These are phyloP conservation scores for Groenewaldozyma sp. DNA, from an alignment of 1,139 yeast genomes.

Conservation along the genomic window DNA sequence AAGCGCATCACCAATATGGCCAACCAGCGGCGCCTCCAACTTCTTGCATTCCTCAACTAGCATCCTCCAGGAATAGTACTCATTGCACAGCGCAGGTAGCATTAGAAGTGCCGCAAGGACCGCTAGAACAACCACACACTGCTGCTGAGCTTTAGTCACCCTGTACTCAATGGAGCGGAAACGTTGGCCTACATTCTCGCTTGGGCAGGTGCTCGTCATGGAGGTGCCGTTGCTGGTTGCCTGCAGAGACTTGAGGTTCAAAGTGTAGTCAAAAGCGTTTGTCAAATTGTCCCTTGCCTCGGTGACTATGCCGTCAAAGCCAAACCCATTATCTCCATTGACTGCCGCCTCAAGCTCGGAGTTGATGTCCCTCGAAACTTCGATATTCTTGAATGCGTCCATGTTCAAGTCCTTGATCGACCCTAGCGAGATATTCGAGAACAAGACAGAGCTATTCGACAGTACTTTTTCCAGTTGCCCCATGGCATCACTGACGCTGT, in stretches of 20 bases:
- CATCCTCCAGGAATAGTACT: not conserved
- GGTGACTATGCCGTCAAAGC: not conserved
- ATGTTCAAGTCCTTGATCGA: conserved; percentile 10
- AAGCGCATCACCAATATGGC: not conserved
- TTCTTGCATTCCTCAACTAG: conserved; percentile 1
- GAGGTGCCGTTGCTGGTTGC: not conserved
- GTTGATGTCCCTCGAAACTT: conserved; percentile 10
- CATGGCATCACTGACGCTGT: conserved; percentile 11
- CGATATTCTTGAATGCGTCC: conserved; percentile 7
- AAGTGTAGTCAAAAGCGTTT: not conserved
- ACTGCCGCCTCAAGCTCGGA: not conserved
- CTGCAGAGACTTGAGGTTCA: not conserved
- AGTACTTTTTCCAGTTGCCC: conserved; percentile 12
- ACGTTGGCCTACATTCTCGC: not conserved
- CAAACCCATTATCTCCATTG: not conserved
- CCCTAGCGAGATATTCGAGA: conserved; percentile 12
- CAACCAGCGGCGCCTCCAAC: not conserved
- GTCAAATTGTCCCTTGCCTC: not conserved
- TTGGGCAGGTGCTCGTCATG: not conserved
- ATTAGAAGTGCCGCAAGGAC: not conserved
- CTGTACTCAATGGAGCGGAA: not conserved
- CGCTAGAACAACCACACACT: not conserved
- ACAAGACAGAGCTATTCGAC: conserved; percentile 9
- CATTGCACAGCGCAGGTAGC: not conserved
- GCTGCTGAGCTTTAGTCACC: conserved; percentile 1